These are phyloP conservation scores for Darksidea phi DNA, from an alignment of 495 filamentous ascomycete species.

Conservation along the genomic window DNA sequence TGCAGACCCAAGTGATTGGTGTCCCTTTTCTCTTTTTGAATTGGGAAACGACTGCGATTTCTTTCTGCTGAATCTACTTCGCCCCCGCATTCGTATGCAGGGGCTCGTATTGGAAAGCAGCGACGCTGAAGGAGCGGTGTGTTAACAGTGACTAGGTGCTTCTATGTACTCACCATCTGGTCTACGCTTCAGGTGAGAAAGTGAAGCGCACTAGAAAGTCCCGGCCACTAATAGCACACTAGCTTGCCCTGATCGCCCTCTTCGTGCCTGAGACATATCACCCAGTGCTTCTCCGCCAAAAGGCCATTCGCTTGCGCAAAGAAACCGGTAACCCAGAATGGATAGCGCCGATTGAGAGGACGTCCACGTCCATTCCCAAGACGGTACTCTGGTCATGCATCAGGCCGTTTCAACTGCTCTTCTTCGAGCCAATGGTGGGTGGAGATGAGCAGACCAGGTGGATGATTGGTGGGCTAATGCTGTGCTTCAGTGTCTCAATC, in stretches of 20 bases:
- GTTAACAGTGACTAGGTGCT: constrained; percentile 53
- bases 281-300: constrained; percentile 69
- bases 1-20: not conserved
- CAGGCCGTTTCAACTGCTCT: constrained; percentile 78
- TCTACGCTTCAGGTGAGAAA: constrained; percentile 46
- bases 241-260: constrained; percentile 62
- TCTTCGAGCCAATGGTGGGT: constrained; percentile 72
- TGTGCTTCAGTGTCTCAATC: constrained; percentile 58
- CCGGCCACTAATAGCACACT: constrained; percentile 1
- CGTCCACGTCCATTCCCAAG: constrained; percentile 64
- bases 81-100: too few relatives aligned
- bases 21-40: not conserved
- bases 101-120: too few relatives aligned
- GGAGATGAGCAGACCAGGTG: not conserved
- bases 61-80: too few relatives aligned
- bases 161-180: constrained; percentile 87
- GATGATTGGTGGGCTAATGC: constrained; percentile 25
- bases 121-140: not conserved
- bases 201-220: constrained; percentile 1
- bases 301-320: constrained; percentile 68
- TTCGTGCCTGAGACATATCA: constrained; percentile 93
- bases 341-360: constrained; percentile 78
- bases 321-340: constrained; percentile 75
- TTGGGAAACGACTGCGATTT: not conserved
- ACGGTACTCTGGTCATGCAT: constrained; percentile 71